These are phyloP conservation scores for Lasiosphaeriaceae sp. DNA, from an alignment of 495 filamentous ascomycete genomes.

Conservation along the genomic window DNA sequence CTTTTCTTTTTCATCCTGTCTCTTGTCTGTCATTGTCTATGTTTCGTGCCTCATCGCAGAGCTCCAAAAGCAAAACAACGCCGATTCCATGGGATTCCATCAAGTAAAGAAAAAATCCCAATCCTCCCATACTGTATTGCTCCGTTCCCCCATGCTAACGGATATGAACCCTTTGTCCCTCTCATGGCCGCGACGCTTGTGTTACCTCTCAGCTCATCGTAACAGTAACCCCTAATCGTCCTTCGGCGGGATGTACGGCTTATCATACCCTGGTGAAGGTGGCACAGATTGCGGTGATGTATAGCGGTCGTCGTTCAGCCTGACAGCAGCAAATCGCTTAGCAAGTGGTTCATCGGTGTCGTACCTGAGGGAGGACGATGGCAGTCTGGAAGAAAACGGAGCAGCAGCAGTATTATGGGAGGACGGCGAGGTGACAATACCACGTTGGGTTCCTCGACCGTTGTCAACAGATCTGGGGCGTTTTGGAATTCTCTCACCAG, in stretches of 20 bases:
- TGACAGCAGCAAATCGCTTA: slow-evolving; percentile 99
- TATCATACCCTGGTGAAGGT: neutral
- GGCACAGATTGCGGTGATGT: neutral
- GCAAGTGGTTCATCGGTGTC: slow-evolving; percentile 69
- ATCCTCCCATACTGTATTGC: too few species aligned
- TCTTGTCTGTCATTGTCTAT: neutral
- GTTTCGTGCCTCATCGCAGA: neutral
- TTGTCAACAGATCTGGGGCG: slow-evolving; percentile 56
- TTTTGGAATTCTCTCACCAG: slow-evolving; percentile 92
- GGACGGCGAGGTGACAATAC: slow-evolving; percentile 9
- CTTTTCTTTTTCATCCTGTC: neutral
- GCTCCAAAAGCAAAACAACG: too few species aligned
- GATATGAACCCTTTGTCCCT: too few species aligned
- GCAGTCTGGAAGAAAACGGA: neutral
- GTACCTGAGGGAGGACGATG: slow-evolving; percentile 11
- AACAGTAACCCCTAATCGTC: too few species aligned
- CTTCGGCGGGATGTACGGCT: neutral
- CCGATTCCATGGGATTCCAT: too few species aligned
- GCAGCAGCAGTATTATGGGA: slow-evolving; percentile 24
- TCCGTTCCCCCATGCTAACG: too few species aligned
- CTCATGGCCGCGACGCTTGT: too few species aligned
- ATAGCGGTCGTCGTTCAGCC: slow-evolving; percentile 57
- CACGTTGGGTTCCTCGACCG: slow-evolving; percentile 29
- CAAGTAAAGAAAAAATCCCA: too few species aligned
- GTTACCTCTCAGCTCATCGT: too few species aligned